Evolutionary conservation across 176 grass and related monocot species (phyloP).

Genomic region (Aegilops sharonensis): DNA sequence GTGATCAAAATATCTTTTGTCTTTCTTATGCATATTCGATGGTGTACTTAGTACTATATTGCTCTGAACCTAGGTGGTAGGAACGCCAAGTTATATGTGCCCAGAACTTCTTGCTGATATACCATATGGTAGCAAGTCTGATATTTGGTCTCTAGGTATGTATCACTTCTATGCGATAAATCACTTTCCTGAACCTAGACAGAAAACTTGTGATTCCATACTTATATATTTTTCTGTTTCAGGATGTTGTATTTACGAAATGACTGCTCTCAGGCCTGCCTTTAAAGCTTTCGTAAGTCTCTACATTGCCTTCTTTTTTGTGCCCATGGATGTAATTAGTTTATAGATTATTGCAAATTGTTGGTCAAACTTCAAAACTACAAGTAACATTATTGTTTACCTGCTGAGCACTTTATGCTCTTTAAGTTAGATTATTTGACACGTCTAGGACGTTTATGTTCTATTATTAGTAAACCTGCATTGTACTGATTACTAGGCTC

Average conservation of each 20-base stretch:
- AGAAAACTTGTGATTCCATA: constrained; percentile 4
- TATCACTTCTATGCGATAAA: constrained; percentile 9
- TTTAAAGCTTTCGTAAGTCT: constrained; percentile 96
- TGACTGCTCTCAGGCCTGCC: constrained; percentile 79
- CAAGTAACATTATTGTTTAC: not conserved
- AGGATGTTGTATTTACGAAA: constrained; percentile 99
- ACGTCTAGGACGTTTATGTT: not conserved
- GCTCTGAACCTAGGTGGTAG: constrained; percentile 63
- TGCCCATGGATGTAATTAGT: not conserved
- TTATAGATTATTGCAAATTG: constrained; percentile 14
- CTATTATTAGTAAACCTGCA: constrained; percentile 21
- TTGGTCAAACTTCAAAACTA: constrained; percentile 6
- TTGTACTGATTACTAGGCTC: not conserved
- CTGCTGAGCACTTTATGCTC: not conserved
- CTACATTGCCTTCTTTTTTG: not conserved
- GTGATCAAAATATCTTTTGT: constrained; percentile 15
- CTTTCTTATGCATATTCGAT: not conserved
- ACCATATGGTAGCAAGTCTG: constrained; percentile 96
- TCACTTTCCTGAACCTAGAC: constrained; percentile 17
- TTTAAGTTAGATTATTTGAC: not conserved
- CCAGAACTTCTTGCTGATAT: constrained; percentile 96
- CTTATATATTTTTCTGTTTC: constrained; percentile 12
- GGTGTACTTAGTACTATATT: constrained; percentile 38
- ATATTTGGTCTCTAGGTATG: constrained; percentile 96
- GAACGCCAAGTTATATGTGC: constrained; percentile 98